These are phyloP conservation scores for Zygosaccharomyces kombuchaensis DNA, from an alignment of 805 yeast species.

Conservation along the genomic window DNA sequence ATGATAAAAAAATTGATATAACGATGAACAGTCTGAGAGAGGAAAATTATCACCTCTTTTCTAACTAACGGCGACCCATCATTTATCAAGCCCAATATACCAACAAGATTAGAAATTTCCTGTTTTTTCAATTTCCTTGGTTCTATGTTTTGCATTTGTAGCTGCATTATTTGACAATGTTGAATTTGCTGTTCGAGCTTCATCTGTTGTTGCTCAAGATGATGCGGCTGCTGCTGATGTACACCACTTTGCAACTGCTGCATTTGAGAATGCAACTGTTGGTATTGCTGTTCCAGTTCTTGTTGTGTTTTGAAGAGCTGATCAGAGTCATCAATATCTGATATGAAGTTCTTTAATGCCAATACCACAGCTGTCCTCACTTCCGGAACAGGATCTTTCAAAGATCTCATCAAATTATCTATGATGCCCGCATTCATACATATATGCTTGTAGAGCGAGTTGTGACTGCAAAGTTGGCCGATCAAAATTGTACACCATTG, in stretches of 20 bases:
- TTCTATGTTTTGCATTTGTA: constrained; percentile 30
- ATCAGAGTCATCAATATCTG: constrained; percentile 42
- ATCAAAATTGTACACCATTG: constrained; percentile 88
- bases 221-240: constrained; percentile 27
- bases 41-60: constrained; percentile 73
- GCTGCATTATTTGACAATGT: constrained; percentile 26
- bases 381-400: constrained; percentile 91
- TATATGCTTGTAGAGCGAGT: constrained; percentile 70
- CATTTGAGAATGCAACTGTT: constrained; percentile 31
- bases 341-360: constrained; percentile 66
- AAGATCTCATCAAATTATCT: constrained; percentile 46
- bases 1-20: constrained; percentile 74
- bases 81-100: constrained; percentile 60
- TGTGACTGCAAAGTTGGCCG: constrained; percentile 68
- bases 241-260: constrained; percentile 28
- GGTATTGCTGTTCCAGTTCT: constrained; percentile 33
- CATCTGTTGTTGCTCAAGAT: constrained; percentile 21
- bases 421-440: constrained; percentile 61
- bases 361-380: constrained; percentile 80
- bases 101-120: constrained; percentile 66
- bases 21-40: constrained; percentile 67
- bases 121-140: constrained; percentile 53
- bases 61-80: constrained; percentile 91
- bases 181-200: constrained; percentile 34
- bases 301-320: constrained; percentile 30